A percentile compares a stretch with the other conserved stretches of the same genome.
Conservation (phyloP, 129 eudicot species). For the Erigeron canadensis region DNA sequence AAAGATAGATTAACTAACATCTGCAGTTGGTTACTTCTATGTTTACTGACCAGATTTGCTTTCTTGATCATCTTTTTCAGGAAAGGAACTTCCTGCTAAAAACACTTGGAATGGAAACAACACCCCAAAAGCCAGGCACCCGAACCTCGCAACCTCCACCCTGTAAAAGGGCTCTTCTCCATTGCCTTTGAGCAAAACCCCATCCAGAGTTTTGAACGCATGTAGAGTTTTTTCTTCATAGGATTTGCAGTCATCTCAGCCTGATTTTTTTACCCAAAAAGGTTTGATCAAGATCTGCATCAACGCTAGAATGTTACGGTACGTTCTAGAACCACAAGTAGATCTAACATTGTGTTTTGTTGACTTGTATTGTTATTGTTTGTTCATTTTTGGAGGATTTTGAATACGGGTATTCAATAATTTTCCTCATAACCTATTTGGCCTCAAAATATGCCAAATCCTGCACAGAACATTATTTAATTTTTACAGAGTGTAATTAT, state of each 20-base stretch:
- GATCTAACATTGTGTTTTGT: constrained; percentile 37
- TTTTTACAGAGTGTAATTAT: constrained; percentile 51
- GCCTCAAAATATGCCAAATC: constrained; percentile 51
- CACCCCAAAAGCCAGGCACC: constrained; percentile 48
- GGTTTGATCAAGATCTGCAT: constrained; percentile 71
- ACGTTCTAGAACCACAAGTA: constrained; percentile 49
- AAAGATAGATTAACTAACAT: constrained; percentile 17
- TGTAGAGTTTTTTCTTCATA: constrained; percentile 36
- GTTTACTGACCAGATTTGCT: background rate
- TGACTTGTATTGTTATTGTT: constrained; percentile 49
- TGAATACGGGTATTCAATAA: constrained; percentile 45
- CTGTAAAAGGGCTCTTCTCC: constrained; percentile 95
- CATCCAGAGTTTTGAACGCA: constrained; percentile 28
- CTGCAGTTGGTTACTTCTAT: background rate
- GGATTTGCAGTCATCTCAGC: constrained; percentile 45
- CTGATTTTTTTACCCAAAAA: constrained; percentile 51
- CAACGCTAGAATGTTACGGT: constrained; percentile 61
- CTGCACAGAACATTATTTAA: constrained; percentile 65
- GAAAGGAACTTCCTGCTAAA: constrained; percentile 86
- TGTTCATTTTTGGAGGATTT: constrained; percentile 48
- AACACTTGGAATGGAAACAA: constrained; percentile 82
- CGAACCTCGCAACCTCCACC: constrained; percentile 73
- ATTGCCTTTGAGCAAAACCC: constrained; percentile 65
- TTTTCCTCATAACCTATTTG: constrained; percentile 40
- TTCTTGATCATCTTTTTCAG: constrained; percentile 45